phyloP scores from a whole-genome alignment of 345 rosid genomes.

The Dimocarpus longan region DNA sequence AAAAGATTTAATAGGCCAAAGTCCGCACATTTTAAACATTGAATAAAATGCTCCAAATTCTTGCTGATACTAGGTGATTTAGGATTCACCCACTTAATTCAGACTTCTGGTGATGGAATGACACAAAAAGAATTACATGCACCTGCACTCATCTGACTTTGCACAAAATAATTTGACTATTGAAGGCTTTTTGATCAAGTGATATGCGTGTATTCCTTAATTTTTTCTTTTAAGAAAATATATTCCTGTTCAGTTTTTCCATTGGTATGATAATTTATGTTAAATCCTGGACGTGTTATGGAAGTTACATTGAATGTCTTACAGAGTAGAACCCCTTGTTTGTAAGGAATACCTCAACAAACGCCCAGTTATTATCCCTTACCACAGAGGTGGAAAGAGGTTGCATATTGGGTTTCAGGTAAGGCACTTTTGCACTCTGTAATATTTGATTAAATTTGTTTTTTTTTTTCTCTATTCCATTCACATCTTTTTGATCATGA shows the following conservation, averaged over 20 bases:
- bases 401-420: constrained; percentile 96
- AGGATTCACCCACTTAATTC: background rate
- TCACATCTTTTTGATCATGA: background rate
- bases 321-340: constrained; percentile 92
- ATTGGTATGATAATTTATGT: background rate
- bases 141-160: background rate
- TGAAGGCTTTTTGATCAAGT: background rate
- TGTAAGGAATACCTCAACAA: constrained; percentile 68
- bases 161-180: background rate
- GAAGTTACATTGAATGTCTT: constrained; percentile 23
- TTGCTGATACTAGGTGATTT: background rate
- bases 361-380: constrained; percentile 90
- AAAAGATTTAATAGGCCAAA: background rate
- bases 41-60: constrained; percentile 2
- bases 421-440: constrained; percentile 10
- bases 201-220: background rate
- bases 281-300: background rate
- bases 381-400: constrained; percentile 96
- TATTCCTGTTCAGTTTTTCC: background rate
- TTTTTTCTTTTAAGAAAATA: background rate
- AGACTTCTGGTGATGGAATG: background rate
- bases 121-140: background rate
- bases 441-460: constrained; percentile 1
- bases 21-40: background rate
- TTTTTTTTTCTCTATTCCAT: constrained; percentile 3